Conservation (phyloP, 177 flowering plant species). For the Vitis hybrid region DNA sequence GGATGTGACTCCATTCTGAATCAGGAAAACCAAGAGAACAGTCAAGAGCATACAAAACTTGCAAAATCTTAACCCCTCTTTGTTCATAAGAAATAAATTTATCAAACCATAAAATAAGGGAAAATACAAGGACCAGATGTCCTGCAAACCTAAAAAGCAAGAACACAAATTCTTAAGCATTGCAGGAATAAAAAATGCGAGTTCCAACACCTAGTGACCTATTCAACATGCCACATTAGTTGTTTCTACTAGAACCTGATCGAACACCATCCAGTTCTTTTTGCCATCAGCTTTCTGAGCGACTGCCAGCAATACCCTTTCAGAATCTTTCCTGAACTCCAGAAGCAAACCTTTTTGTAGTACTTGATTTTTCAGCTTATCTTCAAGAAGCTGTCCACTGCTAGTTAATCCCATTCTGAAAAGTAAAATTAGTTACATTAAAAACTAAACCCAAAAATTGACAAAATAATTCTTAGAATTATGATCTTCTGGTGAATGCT, state of each 20-base stretch:
- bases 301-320: slow-evolving; percentile 82
- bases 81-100: too few relatives aligned
- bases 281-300: slow-evolving; percentile 93
- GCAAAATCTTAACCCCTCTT: too few relatives aligned
- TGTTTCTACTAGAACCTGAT: slow-evolving; percentile 75
- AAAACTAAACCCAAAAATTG: background rate
- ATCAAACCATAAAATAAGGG: too few relatives aligned
- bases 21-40: slow-evolving; percentile 8
- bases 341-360: slow-evolving; percentile 64
- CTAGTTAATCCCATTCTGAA: slow-evolving; percentile 46
- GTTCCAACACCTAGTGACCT: slow-evolving; percentile 46
- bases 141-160: too few relatives aligned
- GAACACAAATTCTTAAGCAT: background rate
- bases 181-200: slow-evolving; percentile 1
- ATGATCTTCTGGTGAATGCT: background rate
- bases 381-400: slow-evolving; percentile 48
- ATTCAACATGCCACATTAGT: slow-evolving; percentile 38
- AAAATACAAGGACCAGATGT: too few relatives aligned
- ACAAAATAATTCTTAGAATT: background rate
- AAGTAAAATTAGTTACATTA: background rate
- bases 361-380: slow-evolving; percentile 50
- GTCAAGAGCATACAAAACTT: slow-evolving; percentile 1
- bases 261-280: slow-evolving; percentile 93
- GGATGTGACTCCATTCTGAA: slow-evolving; percentile 75
- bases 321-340: slow-evolving; percentile 86